These are phyloP conservation scores for Fusarium falciforme DNA, from an alignment of 2,329 filamentous ascomycete genomes.

Conservation along the genomic window DNA sequence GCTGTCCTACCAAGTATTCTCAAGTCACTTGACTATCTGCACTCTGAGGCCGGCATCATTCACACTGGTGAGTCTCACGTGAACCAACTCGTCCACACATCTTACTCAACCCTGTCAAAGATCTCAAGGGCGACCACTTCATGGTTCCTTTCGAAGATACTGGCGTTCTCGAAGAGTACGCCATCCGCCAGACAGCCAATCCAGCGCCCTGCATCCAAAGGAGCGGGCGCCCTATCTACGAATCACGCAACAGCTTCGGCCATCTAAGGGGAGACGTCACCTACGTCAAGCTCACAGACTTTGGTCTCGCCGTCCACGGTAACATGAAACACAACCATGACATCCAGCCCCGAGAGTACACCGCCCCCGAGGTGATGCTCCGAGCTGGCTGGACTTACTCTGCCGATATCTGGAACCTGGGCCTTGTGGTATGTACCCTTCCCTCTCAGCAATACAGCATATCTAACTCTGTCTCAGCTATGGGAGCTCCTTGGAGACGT, in stretches of 20 bases:
- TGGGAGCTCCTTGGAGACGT: slow-evolving; percentile 46
- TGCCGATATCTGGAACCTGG: slow-evolving; percentile 48
- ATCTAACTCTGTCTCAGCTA: slow-evolving; percentile 27
- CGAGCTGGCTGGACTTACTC: slow-evolving; percentile 46
- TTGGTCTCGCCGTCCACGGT: slow-evolving; percentile 44
- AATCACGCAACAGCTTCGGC: slow-evolving; percentile 39
- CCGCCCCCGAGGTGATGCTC: slow-evolving; percentile 47
- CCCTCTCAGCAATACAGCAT: neutral
- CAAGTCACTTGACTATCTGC: slow-evolving; percentile 53
- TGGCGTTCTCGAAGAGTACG: slow-evolving; percentile 38
- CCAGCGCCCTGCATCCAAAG: slow-evolving; percentile 39
- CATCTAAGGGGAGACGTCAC: slow-evolving; percentile 38
- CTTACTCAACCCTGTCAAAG: slow-evolving; percentile 16
- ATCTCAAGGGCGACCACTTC: slow-evolving; percentile 42
- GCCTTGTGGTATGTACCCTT: slow-evolving; percentile 40
- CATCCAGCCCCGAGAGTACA: slow-evolving; percentile 47
- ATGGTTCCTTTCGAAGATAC: slow-evolving; percentile 43
- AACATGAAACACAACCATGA: slow-evolving; percentile 37
- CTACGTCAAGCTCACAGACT: slow-evolving; percentile 44
- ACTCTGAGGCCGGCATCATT: slow-evolving; percentile 52
- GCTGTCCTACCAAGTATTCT: slow-evolving; percentile 50
- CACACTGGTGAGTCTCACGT: slow-evolving; percentile 50
- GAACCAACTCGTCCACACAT: accelerated
- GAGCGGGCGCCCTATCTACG: slow-evolving; percentile 37
- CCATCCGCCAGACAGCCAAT: slow-evolving; percentile 36